Percentiles rank a stretch among this genome's conserved stretches.
These are phyloP conservation scores for Hydrangea macrophylla DNA, from an alignment of 148 eudicot species.

Conservation along the genomic window DNA sequence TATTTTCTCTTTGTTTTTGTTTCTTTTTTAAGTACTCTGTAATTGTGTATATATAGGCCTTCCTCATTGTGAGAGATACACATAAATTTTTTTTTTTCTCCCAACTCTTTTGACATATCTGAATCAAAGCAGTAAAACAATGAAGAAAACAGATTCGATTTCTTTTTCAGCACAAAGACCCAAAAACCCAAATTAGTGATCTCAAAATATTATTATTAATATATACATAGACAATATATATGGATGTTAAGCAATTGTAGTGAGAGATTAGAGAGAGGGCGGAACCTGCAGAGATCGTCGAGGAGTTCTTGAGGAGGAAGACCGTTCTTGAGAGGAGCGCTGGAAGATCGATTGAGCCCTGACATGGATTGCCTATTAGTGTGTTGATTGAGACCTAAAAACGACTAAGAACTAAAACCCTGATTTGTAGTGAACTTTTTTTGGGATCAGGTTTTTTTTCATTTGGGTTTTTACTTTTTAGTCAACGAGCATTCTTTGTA, in stretches of 20 bases:
- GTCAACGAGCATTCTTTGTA: no score
- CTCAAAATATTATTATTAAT: neutral
- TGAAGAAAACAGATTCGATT: neutral
- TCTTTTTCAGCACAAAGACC: neutral
- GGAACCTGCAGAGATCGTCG: slow-evolving; percentile 99
- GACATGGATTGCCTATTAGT: slow-evolving; percentile 44
- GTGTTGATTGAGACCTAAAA: neutral
- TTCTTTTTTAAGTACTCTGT: no score
- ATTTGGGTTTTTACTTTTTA: neutral
- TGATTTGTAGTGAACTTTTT: neutral
- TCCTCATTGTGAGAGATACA: no score
- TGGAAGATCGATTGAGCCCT: slow-evolving; percentile 71
- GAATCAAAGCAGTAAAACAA: neutral
- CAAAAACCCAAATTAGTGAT: neutral
- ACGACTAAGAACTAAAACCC: neutral
- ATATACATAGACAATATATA: neutral
- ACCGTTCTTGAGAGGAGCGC: slow-evolving; percentile 57
- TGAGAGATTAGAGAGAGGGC: neutral
- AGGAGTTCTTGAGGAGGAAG: slow-evolving; percentile 98
- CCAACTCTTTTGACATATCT: no score
- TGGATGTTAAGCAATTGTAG: neutral
- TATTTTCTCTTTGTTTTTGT: no score
- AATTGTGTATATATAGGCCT: no score
- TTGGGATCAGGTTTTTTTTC: neutral
- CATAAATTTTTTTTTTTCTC: no score